A percentile compares a stretch with the other conserved stretches of the same genome.
Evolutionary conservation across 805 yeast genomes (phyloP).

Genomic region (Cyberlindnera lachancei): DNA sequence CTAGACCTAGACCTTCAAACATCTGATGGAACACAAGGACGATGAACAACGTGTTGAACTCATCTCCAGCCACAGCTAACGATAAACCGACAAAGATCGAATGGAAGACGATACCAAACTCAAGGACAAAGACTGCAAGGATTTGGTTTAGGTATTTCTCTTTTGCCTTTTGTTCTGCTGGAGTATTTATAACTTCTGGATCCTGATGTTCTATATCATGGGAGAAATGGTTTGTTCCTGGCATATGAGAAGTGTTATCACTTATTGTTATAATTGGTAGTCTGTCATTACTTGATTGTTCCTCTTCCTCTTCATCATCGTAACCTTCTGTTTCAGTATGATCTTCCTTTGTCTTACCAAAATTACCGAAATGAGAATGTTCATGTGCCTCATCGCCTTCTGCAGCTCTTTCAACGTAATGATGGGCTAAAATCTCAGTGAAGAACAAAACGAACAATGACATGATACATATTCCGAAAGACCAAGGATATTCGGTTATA

Average conservation of each 20-base stretch:
- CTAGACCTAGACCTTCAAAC: conserved; percentile 83
- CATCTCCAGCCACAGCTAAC: conserved; percentile 71
- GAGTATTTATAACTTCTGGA: conserved; percentile 33
- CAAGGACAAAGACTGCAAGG: conserved; percentile 50
- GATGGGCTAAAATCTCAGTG: conserved; percentile 40
- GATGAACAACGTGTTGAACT: conserved; percentile 61
- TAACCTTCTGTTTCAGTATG: too few relatives aligned
- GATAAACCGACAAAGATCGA: conserved; percentile 77
- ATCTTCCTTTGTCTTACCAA: conserved; percentile 12
- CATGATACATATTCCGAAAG: conserved; percentile 44
- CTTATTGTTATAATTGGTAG: conserved; percentile 2
- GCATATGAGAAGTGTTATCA: conserved; percentile 5
- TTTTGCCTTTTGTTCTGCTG: conserved; percentile 26
- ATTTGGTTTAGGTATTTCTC: conserved; percentile 52
- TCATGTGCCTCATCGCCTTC: conserved; percentile 28
- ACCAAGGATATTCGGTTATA: conserved; percentile 48
- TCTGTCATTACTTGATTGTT: conserved; percentile 10
- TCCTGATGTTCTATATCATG: conserved; percentile 40
- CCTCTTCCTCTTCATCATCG: too few relatives aligned
- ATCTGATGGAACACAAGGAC: conserved; percentile 71
- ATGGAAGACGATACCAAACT: conserved; percentile 77
- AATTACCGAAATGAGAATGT: conserved; percentile 51
- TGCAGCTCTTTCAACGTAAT: conserved; percentile 29
- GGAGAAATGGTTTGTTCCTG: conserved; percentile 32
- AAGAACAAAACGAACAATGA: conserved; percentile 39